A percentile compares a stretch with the other conserved stretches of the same genome.
Evolutionary conservation across 1,284 basidiomycete genomes (phyloP).

Genomic region (Coniferiporia weirii): DNA sequence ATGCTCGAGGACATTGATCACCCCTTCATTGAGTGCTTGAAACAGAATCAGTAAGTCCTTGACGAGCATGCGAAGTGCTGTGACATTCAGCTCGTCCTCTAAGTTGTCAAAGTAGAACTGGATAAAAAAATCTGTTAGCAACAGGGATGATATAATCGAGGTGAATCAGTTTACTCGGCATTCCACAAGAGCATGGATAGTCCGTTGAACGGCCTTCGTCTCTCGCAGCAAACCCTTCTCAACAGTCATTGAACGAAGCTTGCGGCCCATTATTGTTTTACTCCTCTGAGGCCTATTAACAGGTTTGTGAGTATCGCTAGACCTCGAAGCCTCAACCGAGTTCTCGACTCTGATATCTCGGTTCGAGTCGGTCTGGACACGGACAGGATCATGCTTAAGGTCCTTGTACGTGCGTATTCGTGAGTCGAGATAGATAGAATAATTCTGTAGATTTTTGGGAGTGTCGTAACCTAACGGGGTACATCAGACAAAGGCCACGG

Average conservation of each 20-base stretch:
- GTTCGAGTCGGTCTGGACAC: slow-evolving; percentile 86
- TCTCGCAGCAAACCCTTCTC: slow-evolving; percentile 94
- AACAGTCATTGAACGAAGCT: slow-evolving; percentile 87
- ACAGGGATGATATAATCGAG: not conserved
- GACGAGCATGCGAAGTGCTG: slow-evolving; percentile 91
- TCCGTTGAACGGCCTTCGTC: slow-evolving; percentile 84
- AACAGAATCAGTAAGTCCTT: slow-evolving; percentile 96
- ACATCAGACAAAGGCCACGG: slow-evolving; percentile 2
- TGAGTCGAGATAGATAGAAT: slow-evolving; percentile 86
- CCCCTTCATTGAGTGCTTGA: slow-evolving; percentile 96
- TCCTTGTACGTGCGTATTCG: slow-evolving; percentile 89
- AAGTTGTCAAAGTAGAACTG: slow-evolving; percentile 94
- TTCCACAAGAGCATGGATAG: slow-evolving; percentile 83
- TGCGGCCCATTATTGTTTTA: slow-evolving; percentile 76
- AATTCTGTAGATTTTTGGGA: slow-evolving; percentile 82
- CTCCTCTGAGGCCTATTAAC: slow-evolving; percentile 45
- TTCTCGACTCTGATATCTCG: slow-evolving; percentile 68
- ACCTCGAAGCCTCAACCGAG: slow-evolving; percentile 52
- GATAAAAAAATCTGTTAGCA: not conserved
- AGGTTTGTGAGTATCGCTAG: slow-evolving; percentile 27
- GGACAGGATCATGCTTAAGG: slow-evolving; percentile 89
- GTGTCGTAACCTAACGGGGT: slow-evolving; percentile 64
- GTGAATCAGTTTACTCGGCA: slow-evolving; percentile 63
- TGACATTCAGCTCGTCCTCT: slow-evolving; percentile 86
- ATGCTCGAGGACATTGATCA: slow-evolving; percentile 95